Evolutionary conservation across 1,139 yeast genomes (phyloP).

Genomic region (Pichia cactophila): DNA sequence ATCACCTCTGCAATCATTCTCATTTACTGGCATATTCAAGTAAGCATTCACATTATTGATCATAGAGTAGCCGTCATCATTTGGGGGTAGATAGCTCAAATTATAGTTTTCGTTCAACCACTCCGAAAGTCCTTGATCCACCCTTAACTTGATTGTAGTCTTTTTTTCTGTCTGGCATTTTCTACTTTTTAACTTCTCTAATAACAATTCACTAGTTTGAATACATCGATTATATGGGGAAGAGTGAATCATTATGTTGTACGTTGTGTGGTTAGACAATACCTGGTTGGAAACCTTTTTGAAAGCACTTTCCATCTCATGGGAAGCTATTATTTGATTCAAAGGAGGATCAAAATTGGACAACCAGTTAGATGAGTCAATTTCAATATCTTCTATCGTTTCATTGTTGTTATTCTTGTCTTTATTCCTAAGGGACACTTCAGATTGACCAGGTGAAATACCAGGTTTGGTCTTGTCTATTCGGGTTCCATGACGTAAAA

Average conservation of each 20-base stretch:
- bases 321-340: conserved; percentile 17
- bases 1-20: conserved; percentile 1
- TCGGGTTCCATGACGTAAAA: conserved; percentile 27
- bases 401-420: not conserved
- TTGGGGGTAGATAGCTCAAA: conserved; percentile 32
- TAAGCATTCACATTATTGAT: conserved; percentile 31
- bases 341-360: conserved; percentile 30
- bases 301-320: conserved; percentile 24
- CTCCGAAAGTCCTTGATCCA: conserved; percentile 34
- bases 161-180: conserved; percentile 2
- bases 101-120: conserved; percentile 34
- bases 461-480: conserved; percentile 22
- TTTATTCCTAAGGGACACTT: conserved; percentile 1
- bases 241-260: conserved; percentile 29
- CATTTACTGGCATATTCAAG: conserved; percentile 15
- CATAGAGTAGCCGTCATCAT: conserved; percentile 34
- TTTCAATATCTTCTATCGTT: conserved; percentile 2
- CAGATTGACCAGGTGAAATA: conserved; percentile 11
- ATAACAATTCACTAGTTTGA: conserved; percentile 57
- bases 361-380: conserved; percentile 23
- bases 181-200: conserved; percentile 15
- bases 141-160: conserved; percentile 20
- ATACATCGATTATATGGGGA: conserved; percentile 90
- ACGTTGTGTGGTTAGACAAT: conserved; percentile 5
- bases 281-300: conserved; percentile 18